Base-by-base conservation (phyloP, 495 filamentous ascomycete genomes). In the Saxophila tyrrhenica region DNA sequence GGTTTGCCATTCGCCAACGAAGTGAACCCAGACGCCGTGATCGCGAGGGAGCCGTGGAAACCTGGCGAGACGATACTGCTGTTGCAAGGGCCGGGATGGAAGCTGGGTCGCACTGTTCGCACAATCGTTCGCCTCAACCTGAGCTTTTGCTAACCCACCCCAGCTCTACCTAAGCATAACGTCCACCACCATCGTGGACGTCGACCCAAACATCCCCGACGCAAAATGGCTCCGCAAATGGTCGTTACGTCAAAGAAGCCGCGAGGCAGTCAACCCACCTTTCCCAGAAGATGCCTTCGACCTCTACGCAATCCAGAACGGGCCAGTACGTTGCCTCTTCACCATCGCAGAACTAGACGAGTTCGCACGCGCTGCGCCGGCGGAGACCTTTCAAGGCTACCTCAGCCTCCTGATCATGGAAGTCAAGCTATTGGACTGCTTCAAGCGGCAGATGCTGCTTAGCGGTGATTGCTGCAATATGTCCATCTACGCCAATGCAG, bases 301-400 rank as follows among this genome's bases (percentile, higher is more conserved):
- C 63, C 52, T 72, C 22, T 66, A 79, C 17, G 55, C 58, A n/a
- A 70, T 71, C 7, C 65, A 69, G 41, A 56, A 66, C 32, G 72
- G 75, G 3, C 63, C 71, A 3, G 55, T 64, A n/a, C 67, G 76
- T 46, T 70, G 73, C 3, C 62, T 81, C 25, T 84, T 75, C 55
- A 81, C 74, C 0, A 56, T 85, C 17, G 78, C 75, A 22, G 78
- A 84, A 45, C 58, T 85, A 9, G 81, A 83, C 63, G 72, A 77
- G n/a, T 78, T 77, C 48, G 55, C 51, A 13, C 59, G 59, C 22
- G 54, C 59, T 2, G 50, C 55, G 11, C 59, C 54, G 1, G 41
- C 22, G 20, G 66, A 71, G 11, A 63, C 64, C 22, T 81, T 82
- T 64, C 76, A 72, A 10, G 82, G 79, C 23, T 83, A 77, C 55